Percentiles rank a stretch among this genome's conserved stretches.
These are phyloP conservation scores for Hyaloscypha variabilis DNA, from an alignment of 495 filamentous ascomycete genomes.

Conservation along the genomic window DNA sequence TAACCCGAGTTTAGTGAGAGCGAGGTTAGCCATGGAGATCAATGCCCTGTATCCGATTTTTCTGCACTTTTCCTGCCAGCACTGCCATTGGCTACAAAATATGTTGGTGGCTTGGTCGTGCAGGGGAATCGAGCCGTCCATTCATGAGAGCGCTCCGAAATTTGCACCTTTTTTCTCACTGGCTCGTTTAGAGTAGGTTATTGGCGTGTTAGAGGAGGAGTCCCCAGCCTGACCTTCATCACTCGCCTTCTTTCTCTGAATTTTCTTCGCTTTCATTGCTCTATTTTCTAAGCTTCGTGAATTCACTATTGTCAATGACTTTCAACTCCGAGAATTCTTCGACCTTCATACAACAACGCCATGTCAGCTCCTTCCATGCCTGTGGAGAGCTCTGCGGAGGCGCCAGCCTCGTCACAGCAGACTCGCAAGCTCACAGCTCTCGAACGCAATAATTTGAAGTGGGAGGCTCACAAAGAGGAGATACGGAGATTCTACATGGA, in stretches of 20 bases:
- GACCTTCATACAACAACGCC: no score
- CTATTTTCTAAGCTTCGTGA: no score
- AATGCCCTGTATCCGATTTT: no score
- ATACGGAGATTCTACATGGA: neutral
- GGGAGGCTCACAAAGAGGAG: neutral
- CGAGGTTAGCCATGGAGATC: no score
- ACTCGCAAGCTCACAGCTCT: neutral
- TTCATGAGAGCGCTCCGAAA: neutral
- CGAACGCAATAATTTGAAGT: neutral
- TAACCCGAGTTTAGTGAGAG: no score
- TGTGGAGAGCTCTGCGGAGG: neutral
- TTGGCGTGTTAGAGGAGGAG: no score
- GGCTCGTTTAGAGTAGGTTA: no score
- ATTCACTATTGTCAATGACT: no score
- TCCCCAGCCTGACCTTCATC: no score
- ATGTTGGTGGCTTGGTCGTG: neutral
- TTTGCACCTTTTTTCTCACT: neutral
- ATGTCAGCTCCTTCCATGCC: neutral
- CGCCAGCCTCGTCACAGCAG: neutral
- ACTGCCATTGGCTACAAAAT: neutral
- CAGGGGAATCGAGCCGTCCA: neutral
- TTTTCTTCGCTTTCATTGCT: neutral
- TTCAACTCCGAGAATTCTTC: no score
- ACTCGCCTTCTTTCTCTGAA: neutral
- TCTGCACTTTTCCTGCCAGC: neutral